Base-by-base conservation (phyloP, 805 yeast species). In the Candida krabiensis region DNA sequence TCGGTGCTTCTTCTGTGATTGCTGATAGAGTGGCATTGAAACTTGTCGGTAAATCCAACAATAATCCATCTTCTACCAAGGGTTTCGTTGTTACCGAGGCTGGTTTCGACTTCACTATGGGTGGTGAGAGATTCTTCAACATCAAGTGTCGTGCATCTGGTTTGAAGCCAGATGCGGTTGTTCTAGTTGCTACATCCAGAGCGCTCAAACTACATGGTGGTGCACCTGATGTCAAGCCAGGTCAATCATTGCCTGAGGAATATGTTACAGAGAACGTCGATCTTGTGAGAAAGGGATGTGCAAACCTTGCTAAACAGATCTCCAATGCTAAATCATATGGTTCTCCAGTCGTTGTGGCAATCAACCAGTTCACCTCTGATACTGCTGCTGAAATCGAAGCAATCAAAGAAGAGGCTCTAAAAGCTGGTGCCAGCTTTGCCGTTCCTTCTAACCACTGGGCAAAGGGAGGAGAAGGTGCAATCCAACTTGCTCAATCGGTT, bases 31-130 rank as follows among this genome's bases (percentile, higher is more conserved):
- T 85, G 67, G 90, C 90, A n/a, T 70, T 85, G 66, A 84, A 84
- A 62, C 69, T 85, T 46, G 84, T 86, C 30, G 91, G 91, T 63
- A 73, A 43, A 18, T 56, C 59, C 22, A 46, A 40, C 23, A 39
- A 45, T 9, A 30, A 38, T 7, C 33, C 30, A 13, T 53, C 66
- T 35, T 70, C 71, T 38, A 75, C 74, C 54, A 75, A 74, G 50
- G 93, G 95, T 45, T 85, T 77, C 52, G 95, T 85, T 44, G 83
- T 85, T 37, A 85, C 95, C 33, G 95, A 85, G 63, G 95, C 95
- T 14, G 95, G 95, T 46, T 85, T 85, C 66, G 95, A 85, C 64
- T 85, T 85, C 71, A 85, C 93, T 35, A 85, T 85, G 95, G 95
- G 95, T 59, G 95, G 95, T 62, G 95, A 85, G 69, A 71, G 95